Percentiles rank a stretch among this genome's conserved stretches.
Evolutionary conservation across 305 asterid species (phyloP).

Genomic region (Fraxinus dipetala): DNA sequence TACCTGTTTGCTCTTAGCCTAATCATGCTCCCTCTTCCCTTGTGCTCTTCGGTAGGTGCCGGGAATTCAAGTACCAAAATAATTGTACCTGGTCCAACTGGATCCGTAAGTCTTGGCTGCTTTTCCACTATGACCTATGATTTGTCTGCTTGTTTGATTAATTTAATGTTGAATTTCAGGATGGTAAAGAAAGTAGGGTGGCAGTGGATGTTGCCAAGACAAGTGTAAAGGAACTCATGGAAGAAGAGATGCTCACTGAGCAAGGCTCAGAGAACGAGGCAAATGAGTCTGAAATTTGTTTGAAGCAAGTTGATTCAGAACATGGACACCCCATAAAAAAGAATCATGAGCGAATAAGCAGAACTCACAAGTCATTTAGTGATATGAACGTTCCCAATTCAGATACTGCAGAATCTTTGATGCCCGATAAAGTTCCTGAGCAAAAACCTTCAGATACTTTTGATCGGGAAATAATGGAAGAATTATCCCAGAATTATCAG

Average conservation of each 20-base stretch:
- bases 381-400: constrained; percentile 41
- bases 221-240: constrained; percentile 4
- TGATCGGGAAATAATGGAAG: constrained; percentile 57
- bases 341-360: constrained; percentile 36
- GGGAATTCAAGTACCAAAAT: constrained; percentile 37
- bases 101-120: constrained; percentile 39
- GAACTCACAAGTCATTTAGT: constrained; percentile 33
- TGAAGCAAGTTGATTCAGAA: constrained; percentile 30
- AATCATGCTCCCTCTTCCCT: background rate
- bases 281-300: constrained; percentile 35
- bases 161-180: constrained; percentile 41
- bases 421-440: constrained; percentile 28
- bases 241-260: background rate
- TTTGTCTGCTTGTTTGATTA: background rate
- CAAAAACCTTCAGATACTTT: constrained; percentile 34
- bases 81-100: constrained; percentile 28
- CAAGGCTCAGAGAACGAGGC: constrained; percentile 33
- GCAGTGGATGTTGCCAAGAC: constrained; percentile 34
- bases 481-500: constrained; percentile 37
- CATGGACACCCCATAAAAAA: constrained; percentile 33
- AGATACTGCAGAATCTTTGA: constrained; percentile 32
- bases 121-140: constrained; percentile 17
- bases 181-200: constrained; percentile 40
- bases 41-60: constrained; percentile 32
- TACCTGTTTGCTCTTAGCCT: background rate